These are phyloP conservation scores for Dicorynia guianensis DNA, from an alignment of 306 rosid genomes.

Conservation along the genomic window DNA sequence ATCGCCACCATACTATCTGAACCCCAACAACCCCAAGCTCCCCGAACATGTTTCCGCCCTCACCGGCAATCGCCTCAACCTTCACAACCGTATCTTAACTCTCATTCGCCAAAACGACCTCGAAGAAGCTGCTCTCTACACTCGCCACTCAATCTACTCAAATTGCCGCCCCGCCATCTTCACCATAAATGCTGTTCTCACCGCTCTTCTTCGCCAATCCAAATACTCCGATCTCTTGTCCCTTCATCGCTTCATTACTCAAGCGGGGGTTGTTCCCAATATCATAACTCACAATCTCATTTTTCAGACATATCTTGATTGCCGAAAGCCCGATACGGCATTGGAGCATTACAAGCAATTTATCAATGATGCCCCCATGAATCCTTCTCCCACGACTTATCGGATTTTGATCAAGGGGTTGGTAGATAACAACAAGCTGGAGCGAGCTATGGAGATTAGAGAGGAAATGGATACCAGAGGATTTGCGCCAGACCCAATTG, in stretches of 20 bases:
- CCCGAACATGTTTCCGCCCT: conserved; percentile 83
- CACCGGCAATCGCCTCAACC: conserved; percentile 81
- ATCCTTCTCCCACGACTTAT: conserved; percentile 83
- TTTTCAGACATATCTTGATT: conserved; percentile 90
- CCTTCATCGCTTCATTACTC: conserved; percentile 91
- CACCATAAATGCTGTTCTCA: conserved; percentile 85
- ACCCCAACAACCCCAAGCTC: conserved; percentile 86
- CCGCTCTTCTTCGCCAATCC: conserved; percentile 83
- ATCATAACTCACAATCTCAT: conserved; percentile 82
- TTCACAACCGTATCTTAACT: conserved; percentile 78
- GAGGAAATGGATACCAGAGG: conserved; percentile 74
- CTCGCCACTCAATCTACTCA: conserved; percentile 94
- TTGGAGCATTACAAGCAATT: conserved; percentile 90
- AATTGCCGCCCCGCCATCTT: conserved; percentile 93
- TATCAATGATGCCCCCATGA: conserved; percentile 84
- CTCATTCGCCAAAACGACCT: conserved; percentile 85
- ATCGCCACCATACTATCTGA: conserved; percentile 57
- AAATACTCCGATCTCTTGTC: conserved; percentile 86
- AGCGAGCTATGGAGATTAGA: conserved; percentile 82
- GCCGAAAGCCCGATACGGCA: conserved; percentile 88
- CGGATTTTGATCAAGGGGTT: conserved; percentile 76
- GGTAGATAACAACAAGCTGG: conserved; percentile 74
- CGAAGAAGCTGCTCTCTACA: conserved; percentile 90
- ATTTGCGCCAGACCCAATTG: conserved; percentile 64
- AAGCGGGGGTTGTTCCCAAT: conserved; percentile 91